Conservation (phyloP, 1,139 yeast genomes). For the Debaryomyces sp. region DNA sequence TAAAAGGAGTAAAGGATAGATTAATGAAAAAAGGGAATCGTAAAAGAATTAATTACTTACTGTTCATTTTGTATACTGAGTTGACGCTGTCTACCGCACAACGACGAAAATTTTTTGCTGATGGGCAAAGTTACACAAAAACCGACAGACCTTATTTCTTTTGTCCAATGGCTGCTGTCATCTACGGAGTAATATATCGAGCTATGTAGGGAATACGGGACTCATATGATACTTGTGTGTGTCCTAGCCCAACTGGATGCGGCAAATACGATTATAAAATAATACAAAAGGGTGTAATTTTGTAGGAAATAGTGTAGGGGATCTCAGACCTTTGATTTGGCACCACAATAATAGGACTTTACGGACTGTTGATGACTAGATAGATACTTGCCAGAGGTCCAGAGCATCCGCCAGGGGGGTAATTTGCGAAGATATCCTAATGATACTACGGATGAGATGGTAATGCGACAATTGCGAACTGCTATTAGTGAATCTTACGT, state of each 20-base stretch:
- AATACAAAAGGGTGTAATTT: not conserved
- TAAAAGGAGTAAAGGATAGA: too few species aligned
- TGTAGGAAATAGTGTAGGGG: not conserved
- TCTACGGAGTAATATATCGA: not conserved
- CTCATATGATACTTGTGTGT: not conserved
- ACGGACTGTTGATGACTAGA: not conserved
- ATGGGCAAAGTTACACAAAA: slow-evolving; percentile 6
- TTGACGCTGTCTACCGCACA: not conserved
- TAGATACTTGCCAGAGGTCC: not conserved
- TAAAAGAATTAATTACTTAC: not conserved
- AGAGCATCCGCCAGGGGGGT: not conserved
- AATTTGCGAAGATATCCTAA: not conserved
- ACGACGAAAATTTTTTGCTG: slow-evolving; percentile 5
- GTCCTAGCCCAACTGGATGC: not conserved
- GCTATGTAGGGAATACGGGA: not conserved
- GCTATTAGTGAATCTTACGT: not conserved
- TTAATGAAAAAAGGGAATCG: too few species aligned
- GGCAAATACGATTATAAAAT: not conserved
- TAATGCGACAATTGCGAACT: not conserved
- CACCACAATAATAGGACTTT: too few species aligned
- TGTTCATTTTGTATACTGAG: not conserved
- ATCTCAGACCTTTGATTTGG: too few species aligned
- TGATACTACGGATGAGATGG: not conserved
- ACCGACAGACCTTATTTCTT: not conserved
- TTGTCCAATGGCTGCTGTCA: not conserved